Evolutionary conservation across 1,139 yeast species (phyloP).

Genomic region (Geotrichum australiense): DNA sequence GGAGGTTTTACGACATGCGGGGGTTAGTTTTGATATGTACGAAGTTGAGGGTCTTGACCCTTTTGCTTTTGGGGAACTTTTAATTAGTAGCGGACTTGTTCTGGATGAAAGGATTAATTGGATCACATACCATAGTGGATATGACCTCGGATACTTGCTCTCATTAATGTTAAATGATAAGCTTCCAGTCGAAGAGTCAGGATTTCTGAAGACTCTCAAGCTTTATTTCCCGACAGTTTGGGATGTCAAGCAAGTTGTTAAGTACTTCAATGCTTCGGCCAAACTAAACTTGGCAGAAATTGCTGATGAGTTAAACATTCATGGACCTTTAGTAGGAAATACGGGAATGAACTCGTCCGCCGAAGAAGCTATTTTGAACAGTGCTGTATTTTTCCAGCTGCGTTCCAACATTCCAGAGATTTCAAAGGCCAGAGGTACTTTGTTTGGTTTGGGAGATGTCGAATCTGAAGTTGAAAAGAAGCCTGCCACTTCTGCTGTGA

Average conservation of each 20-base stretch:
- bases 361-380: constrained; percentile 45
- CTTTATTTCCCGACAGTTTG: constrained; percentile 75
- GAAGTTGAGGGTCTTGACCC: constrained; percentile 74
- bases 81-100: constrained; percentile 81
- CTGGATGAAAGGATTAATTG: constrained; percentile 69
- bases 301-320: constrained; percentile 44
- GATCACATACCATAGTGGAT: constrained; percentile 87
- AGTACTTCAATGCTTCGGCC: constrained; percentile 35
- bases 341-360: constrained; percentile 42
- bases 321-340: constrained; percentile 26
- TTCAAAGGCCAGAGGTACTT: constrained; percentile 28
- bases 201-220: constrained; percentile 64
- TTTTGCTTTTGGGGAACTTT: constrained; percentile 72
- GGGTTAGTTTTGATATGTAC: constrained; percentile 73
- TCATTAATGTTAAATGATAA: constrained; percentile 67
- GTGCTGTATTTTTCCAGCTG: constrained; percentile 46
- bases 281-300: constrained; percentile 37
- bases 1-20: constrained; percentile 71
- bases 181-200: constrained; percentile 78
- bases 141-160: constrained; percentile 85
- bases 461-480: constrained; percentile 18
- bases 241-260: constrained; percentile 77
- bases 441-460: constrained; percentile 35
- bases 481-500: constrained; percentile 23
- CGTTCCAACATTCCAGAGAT: constrained; percentile 36